Percentiles rank a stretch among this genome's conserved stretches.
Conservation (phyloP, 495 filamentous ascomycete species). For the Filosporella fistucella region DNA sequence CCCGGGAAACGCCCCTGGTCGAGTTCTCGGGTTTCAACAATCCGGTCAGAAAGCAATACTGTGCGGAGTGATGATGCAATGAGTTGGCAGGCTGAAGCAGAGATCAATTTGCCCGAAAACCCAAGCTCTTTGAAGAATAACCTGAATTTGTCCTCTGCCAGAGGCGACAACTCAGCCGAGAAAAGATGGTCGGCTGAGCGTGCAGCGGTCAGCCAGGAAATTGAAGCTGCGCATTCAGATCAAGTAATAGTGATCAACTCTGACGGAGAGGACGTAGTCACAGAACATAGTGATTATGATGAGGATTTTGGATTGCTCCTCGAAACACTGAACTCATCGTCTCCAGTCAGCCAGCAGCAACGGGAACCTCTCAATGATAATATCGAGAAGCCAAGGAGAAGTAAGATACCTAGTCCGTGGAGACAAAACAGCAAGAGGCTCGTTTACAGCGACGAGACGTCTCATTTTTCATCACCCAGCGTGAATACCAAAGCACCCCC, state of each 20-base stretch:
- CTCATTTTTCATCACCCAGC: slow-evolving; percentile 11
- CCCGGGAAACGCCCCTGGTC: slow-evolving; percentile 5
- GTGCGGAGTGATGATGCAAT: slow-evolving; percentile 22
- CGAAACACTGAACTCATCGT: slow-evolving; percentile 25
- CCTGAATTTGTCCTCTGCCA: neutral
- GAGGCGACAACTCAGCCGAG: neutral
- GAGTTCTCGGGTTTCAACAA: slow-evolving; percentile 8
- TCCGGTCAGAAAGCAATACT: slow-evolving; percentile 4
- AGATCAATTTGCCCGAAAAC: slow-evolving; percentile 2
- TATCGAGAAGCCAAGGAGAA: slow-evolving; percentile 27
- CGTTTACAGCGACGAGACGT: slow-evolving; percentile 25
- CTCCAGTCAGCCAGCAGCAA: slow-evolving; percentile 9
- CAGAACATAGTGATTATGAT: slow-evolving; percentile 37
- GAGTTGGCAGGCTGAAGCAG: slow-evolving; percentile 26
- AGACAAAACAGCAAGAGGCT: slow-evolving; percentile 28
- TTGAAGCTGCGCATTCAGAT: slow-evolving; percentile 6
- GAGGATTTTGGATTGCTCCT: slow-evolving; percentile 25
- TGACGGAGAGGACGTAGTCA: slow-evolving; percentile 9
- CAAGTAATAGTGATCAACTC: slow-evolving; percentile 22
- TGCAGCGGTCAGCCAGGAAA: slow-evolving; percentile 17
- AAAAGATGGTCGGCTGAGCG: slow-evolving; percentile 17
- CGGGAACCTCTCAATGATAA: slow-evolving; percentile 4
- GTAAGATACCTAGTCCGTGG: slow-evolving; percentile 41
- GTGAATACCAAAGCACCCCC: neutral
- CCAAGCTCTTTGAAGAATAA: slow-evolving; percentile 2